Base-by-base conservation (phyloP, 1,284 basidiomycete genomes). In the Ustilago cynodontis region DNA sequence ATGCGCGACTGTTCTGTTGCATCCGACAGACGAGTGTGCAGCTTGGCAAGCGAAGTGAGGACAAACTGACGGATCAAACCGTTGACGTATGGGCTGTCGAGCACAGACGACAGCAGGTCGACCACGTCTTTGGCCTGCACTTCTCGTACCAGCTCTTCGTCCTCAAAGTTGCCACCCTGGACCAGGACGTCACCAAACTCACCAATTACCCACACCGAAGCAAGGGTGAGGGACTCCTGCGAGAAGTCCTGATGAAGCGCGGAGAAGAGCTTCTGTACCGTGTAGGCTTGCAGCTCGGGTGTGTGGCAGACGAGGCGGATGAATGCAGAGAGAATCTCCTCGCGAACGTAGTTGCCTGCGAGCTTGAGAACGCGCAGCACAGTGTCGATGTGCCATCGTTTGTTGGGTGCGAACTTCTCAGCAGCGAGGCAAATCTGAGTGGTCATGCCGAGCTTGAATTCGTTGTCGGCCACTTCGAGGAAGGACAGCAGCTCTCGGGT, bases 381-480 rank as follows among this genome's bases (percentile, higher is more conserved):
- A 0, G 97, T 98, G 86, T 99, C 97, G 72, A 99, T 98, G 86
- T 99, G 97, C 97, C 97, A 99, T 78, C 97, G 89, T 87, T 95
- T 95, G 87, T 98, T 98, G 0, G 97, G 97, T 2, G 97, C 96
- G 85, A 94, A 99, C 54, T 94, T 90, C 87, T 99, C 97, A 0
- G 97, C 97, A 2, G 95, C 96, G 24, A 98, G 88, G 77, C 93
- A 94, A 71, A 99, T 96, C 86, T 99, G 96, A 0, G 96, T 98
- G 0, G 97, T 99, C 91, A 99, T 93, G 1, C 94, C 93, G 4
- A 94, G 90, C 88, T 99, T 99, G 89, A 99, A 99, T 87, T 99
- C 97, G 81, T 97, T 96, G 86, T 99, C 97, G 22, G 97, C 95
- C 20, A 98, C 94, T 84, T 99, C 96, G 20, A 99, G 89, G 90